Evolutionary conservation across 2,329 filamentous ascomycete species (phyloP).

Genomic region (Claviceps citrina): DNA sequence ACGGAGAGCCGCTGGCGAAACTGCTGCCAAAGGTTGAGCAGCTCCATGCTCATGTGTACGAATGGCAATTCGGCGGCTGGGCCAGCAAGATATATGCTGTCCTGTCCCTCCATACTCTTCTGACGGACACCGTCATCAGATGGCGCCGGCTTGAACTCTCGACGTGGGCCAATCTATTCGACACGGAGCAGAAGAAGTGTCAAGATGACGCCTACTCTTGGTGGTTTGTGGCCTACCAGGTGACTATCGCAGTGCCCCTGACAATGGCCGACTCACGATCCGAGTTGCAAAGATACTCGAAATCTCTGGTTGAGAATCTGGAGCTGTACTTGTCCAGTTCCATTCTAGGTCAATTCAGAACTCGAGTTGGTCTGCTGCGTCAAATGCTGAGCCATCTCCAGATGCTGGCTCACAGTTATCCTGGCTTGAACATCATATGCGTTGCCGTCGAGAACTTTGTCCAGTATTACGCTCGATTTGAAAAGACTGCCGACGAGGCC

Average conservation of each 20-base stretch:
- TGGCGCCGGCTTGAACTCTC: conserved; percentile 87
- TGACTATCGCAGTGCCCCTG: conserved; percentile 61
- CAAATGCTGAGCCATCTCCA: conserved; percentile 51
- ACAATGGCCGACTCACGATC: conserved; percentile 43
- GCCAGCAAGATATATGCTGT: conserved; percentile 68
- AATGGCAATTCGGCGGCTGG: conserved; percentile 81
- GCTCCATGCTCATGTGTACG: conserved; percentile 68
- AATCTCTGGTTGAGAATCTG: conserved; percentile 58
- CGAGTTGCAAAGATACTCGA: conserved; percentile 47
- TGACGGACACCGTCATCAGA: conserved; percentile 67
- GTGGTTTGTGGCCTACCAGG: conserved; percentile 96
- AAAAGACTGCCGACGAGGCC: conserved; percentile 45
- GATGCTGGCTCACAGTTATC: conserved; percentile 43
- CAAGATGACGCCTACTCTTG: conserved; percentile 68
- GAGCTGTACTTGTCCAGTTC: conserved; percentile 66
- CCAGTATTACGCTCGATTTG: conserved; percentile 57
- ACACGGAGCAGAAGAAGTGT: conserved; percentile 65
- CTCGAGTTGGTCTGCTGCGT: conserved; percentile 55
- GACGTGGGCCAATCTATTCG: conserved; percentile 80
- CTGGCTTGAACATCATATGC: conserved; percentile 40
- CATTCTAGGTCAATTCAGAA: conserved; percentile 64
- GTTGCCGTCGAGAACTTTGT: conserved; percentile 63
- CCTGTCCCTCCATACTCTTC: conserved; percentile 52
- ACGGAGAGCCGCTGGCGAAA: conserved; percentile 73
- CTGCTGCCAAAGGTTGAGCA: conserved; percentile 79